A percentile compares a stretch with the other conserved stretches of the same genome.
phyloP scores from a whole-genome alignment of 352 stramenopile species.

The Phytophthora tubulina region DNA sequence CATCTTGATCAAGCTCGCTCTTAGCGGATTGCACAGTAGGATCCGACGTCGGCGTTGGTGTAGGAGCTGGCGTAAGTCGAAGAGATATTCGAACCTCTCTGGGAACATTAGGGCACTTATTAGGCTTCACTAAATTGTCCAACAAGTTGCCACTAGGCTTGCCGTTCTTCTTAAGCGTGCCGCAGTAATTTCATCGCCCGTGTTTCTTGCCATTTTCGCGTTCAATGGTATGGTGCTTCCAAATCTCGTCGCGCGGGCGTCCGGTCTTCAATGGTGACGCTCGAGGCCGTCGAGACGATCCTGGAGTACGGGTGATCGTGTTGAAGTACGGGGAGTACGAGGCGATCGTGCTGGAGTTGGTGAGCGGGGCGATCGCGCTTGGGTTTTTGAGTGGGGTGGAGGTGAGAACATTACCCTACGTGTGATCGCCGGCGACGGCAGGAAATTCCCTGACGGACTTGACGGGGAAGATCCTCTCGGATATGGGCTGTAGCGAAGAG shows the following conservation, averaged over 20 bases:
- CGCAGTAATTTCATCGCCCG: constrained; percentile 13
- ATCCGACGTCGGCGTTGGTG: not conserved
- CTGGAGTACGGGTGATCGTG: not conserved
- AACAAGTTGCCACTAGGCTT: constrained; percentile 18
- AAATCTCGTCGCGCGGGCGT: not conserved
- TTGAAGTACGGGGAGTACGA: not conserved
- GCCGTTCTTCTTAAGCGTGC: constrained; percentile 3
- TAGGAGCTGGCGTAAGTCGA: not conserved
- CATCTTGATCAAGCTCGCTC: not conserved
- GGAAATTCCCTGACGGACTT: not conserved
- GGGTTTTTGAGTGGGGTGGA: not conserved
- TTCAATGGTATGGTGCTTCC: constrained; percentile 12
- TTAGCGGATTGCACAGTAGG: not conserved
- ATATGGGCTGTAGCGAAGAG: not conserved
- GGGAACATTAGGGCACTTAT: constrained; percentile 9
- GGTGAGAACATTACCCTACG: constrained; percentile 5
- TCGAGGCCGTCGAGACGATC: not conserved
- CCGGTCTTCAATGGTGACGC: not conserved
- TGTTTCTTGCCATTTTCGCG: constrained; percentile 23
- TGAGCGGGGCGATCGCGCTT: not conserved
- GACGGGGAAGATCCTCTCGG: not conserved
- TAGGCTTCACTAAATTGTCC: constrained; percentile 8
- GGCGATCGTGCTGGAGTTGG: not conserved
- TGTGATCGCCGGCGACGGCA: not conserved
- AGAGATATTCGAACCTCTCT: constrained; percentile 12